phyloP scores from a whole-genome alignment of 129 eudicot genomes.

The Scalesia atractyloides region DNA sequence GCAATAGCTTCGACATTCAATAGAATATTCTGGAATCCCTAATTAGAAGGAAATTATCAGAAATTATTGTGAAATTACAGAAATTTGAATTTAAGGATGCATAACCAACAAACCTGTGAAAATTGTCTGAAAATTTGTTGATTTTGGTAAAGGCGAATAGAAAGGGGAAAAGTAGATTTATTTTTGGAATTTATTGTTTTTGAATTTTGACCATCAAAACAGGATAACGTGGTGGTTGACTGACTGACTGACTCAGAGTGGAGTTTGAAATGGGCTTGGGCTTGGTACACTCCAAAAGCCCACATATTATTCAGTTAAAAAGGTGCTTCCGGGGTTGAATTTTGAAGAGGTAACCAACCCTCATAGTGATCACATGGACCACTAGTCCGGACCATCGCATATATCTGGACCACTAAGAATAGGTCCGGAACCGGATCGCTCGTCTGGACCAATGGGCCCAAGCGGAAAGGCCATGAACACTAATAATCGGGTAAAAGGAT shows the following conservation, averaged over 20 bases:
- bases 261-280: background rate
- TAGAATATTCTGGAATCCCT: background rate
- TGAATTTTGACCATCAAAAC: conserved; percentile 9
- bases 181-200: background rate
- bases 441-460: no score
- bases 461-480: no score
- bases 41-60: conserved; percentile 1
- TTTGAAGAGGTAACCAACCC: no score
- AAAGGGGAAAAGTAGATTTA: background rate
- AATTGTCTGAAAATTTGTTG: background rate
- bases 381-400: no score
- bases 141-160: conserved; percentile 22
- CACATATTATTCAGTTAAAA: no score
- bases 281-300: no score
- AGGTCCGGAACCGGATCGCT: no score
- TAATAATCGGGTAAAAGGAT: no score
- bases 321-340: no score
- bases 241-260: no score
- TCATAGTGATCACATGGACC: no score
- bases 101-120: conserved; percentile 12
- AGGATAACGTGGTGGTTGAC: background rate
- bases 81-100: background rate
- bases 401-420: no score
- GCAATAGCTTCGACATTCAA: conserved; percentile 82
- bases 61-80: background rate